A percentile compares a stretch with the other conserved stretches of the same genome.
These are phyloP conservation scores for Cornus florida DNA, from an alignment of 148 eudicot genomes.

Conservation along the genomic window DNA sequence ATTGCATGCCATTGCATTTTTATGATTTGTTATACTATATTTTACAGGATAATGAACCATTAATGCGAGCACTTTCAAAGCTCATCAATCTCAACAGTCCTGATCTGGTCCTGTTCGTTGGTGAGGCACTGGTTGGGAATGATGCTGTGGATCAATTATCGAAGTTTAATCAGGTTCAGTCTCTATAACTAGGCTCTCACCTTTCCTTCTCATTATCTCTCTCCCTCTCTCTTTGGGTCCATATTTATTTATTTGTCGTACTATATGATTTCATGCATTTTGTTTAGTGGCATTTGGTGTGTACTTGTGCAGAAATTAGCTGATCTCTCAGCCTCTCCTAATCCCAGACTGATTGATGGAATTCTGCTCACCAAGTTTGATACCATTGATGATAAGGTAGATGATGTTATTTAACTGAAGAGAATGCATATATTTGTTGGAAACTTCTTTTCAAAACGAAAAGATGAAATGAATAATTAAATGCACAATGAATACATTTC, in stretches of 20 bases:
- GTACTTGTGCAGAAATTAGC: conserved; percentile 71
- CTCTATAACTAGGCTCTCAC: neutral
- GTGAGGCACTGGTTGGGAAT: conserved; percentile 96
- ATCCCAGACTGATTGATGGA: conserved; percentile 93
- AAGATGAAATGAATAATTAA: no score
- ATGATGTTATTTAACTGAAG: neutral
- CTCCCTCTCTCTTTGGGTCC: neutral
- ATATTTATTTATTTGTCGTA: neutral
- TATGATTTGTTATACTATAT: neutral
- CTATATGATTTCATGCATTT: neutral
- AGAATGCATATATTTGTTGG: neutral
- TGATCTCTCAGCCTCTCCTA: conserved; percentile 75
- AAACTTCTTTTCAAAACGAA: no score
- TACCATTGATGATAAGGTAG: conserved; percentile 93
- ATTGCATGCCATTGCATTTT: neutral
- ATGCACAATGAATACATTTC: no score
- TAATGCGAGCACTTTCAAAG: conserved; percentile 96
- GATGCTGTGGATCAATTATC: conserved; percentile 95
- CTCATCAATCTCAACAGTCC: conserved; percentile 83
- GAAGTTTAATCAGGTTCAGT: conserved; percentile 82
- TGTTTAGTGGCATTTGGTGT: conserved; percentile 2
- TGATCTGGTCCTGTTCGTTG: conserved; percentile 91
- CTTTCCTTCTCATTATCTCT: neutral
- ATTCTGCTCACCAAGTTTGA: conserved; percentile 97
- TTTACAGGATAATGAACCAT: conserved; percentile 91